phyloP scores from a whole-genome alignment of 371 early-diverging fungal species.

The Polyrhizophydium stewartii region DNA sequence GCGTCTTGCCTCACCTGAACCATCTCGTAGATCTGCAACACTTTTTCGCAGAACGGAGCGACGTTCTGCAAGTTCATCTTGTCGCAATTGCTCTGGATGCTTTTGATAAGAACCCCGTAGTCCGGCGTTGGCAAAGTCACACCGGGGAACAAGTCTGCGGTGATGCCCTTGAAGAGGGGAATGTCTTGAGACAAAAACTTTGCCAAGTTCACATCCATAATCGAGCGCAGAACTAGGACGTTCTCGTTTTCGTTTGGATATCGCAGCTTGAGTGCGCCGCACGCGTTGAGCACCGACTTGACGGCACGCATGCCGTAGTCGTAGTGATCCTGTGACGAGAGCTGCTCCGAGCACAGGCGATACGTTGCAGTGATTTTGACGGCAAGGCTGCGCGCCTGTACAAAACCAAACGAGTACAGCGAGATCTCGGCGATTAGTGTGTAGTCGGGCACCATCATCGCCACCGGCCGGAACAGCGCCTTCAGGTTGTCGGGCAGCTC shows the following conservation, averaged over 20 bases:
- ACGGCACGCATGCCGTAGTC: constrained; percentile 60
- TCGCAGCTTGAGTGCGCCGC: constrained; percentile 46
- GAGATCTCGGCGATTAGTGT: constrained; percentile 54
- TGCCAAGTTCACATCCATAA: constrained; percentile 49
- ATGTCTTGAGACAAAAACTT: constrained; percentile 52
- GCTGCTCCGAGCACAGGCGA: constrained; percentile 47
- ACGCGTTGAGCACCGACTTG: constrained; percentile 48
- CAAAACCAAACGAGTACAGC: constrained; percentile 51
- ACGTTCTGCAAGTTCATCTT: constrained; percentile 39
- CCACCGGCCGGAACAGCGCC: constrained; percentile 46
- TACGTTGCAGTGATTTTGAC: constrained; percentile 50
- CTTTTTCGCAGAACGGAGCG: constrained; percentile 45
- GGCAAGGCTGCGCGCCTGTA: constrained; percentile 39
- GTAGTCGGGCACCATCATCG: constrained; percentile 60
- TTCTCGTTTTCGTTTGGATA: constrained; percentile 45
- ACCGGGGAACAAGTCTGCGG: constrained; percentile 53
- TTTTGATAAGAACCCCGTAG: constrained; percentile 35
- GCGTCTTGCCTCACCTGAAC: constrained; percentile 48
- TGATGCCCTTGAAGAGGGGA: constrained; percentile 52
- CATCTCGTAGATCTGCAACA: constrained; percentile 55
- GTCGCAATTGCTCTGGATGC: constrained; percentile 35
- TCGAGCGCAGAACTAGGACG: constrained; percentile 42
- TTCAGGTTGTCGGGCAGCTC: constrained; percentile 56
- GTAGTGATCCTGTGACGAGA: constrained; percentile 49
- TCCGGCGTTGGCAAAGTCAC: constrained; percentile 45